These are phyloP conservation scores for Fusarium illudens DNA, from an alignment of 2,329 filamentous ascomycete genomes.

Conservation along the genomic window DNA sequence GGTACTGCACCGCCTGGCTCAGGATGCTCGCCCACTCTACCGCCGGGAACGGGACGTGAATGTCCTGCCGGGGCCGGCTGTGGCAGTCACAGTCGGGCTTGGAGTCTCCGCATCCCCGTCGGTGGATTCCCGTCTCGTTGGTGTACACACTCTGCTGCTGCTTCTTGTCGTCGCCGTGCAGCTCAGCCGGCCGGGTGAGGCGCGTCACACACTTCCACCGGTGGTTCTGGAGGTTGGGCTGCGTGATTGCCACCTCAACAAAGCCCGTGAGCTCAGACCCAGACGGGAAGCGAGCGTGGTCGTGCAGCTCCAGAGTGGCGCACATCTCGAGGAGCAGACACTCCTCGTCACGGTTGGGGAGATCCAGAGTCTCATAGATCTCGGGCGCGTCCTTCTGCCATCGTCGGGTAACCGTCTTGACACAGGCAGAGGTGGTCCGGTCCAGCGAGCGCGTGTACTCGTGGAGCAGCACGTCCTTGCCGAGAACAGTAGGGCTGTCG, in stretches of 20 bases:
- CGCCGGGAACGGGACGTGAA: slow-evolving; percentile 66
- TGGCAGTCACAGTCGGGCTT: slow-evolving; percentile 62
- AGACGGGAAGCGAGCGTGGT: slow-evolving; percentile 64
- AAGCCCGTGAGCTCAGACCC: slow-evolving; percentile 68
- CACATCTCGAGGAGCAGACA: slow-evolving; percentile 70
- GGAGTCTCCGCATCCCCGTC: slow-evolving; percentile 59
- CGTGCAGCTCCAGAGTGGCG: slow-evolving; percentile 66
- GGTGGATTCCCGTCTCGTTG: slow-evolving; percentile 63
- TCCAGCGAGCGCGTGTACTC: slow-evolving; percentile 65
- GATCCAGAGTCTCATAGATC: slow-evolving; percentile 61
- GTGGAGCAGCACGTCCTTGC: slow-evolving; percentile 64
- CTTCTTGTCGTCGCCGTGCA: slow-evolving; percentile 56
- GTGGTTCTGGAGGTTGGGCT: slow-evolving; percentile 62
- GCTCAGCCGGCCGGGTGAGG: slow-evolving; percentile 64
- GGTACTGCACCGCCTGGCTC: slow-evolving; percentile 63
- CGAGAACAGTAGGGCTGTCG: slow-evolving; percentile 59
- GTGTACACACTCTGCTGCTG: slow-evolving; percentile 55
- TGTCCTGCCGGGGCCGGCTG: slow-evolving; percentile 55
- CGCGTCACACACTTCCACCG: slow-evolving; percentile 69
- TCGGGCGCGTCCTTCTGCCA: slow-evolving; percentile 68
- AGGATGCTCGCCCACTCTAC: slow-evolving; percentile 67
- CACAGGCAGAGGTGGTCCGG: slow-evolving; percentile 64
- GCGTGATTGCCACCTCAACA: slow-evolving; percentile 66
- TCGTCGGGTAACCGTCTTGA: slow-evolving; percentile 60
- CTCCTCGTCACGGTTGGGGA: slow-evolving; percentile 58